phyloP scores from a whole-genome alignment of 768 basidiomycete genomes.

The Hortiboletus flavorubellus region DNA sequence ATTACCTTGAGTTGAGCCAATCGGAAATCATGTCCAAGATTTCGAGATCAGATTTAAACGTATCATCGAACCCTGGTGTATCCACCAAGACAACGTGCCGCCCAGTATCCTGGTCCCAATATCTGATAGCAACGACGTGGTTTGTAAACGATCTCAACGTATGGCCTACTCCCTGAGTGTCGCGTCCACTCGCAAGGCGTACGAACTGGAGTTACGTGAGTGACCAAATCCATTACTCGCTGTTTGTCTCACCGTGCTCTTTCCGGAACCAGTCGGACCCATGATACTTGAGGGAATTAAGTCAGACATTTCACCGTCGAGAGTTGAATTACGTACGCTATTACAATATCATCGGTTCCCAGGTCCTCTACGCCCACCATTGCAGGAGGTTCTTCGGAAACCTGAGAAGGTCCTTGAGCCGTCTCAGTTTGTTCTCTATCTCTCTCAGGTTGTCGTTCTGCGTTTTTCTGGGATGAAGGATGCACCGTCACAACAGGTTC shows the following conservation, averaged over 20 bases:
- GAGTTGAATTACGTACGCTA: conserved; percentile 9
- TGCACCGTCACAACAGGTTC: background rate
- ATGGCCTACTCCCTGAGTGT: conserved; percentile 3
- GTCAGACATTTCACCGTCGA: background rate
- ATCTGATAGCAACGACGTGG: conserved; percentile 4
- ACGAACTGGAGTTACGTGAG: conserved; percentile 12
- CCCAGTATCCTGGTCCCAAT: background rate
- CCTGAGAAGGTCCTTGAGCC: background rate
- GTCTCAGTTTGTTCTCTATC: no score
- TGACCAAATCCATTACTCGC: background rate
- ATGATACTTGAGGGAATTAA: conserved; percentile 7
- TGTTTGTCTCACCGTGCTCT: conserved; percentile 10
- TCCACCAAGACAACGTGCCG: conserved; percentile 20
- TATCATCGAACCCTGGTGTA: conserved; percentile 25
- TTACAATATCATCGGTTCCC: conserved; percentile 1
- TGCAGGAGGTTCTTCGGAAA: background rate
- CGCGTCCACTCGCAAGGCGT: background rate
- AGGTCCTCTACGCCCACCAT: no score
- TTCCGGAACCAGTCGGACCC: conserved; percentile 20
- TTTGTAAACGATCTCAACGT: conserved; percentile 10
- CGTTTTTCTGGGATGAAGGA: background rate
- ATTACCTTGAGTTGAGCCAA: conserved; percentile 14
- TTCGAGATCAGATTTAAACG: conserved; percentile 10
- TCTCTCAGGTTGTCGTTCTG: background rate
- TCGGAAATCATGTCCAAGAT: conserved; percentile 12